A percentile compares a stretch with the other conserved stretches of the same genome.
These are phyloP conservation scores for Jamesozyma spencerorum DNA, from an alignment of 805 yeast species.

Conservation along the genomic window DNA sequence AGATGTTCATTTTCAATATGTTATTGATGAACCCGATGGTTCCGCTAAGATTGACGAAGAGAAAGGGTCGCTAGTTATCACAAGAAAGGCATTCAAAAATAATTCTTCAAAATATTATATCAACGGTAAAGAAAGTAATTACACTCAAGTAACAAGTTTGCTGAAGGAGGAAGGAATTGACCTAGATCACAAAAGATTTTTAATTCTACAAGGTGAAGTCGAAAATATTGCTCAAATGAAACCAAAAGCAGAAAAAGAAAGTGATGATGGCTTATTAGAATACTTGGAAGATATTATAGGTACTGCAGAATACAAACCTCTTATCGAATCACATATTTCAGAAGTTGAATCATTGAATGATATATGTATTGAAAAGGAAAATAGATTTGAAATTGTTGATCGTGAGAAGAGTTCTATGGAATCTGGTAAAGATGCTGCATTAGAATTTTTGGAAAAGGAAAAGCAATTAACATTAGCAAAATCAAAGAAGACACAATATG, in stretches of 20 bases:
- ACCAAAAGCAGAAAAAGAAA: conserved; percentile 86
- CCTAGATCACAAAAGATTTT: conserved; percentile 85
- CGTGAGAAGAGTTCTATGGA: conserved; percentile 63
- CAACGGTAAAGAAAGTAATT: conserved; percentile 59
- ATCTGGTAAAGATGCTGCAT: conserved; percentile 54
- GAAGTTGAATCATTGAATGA: conserved; percentile 72
- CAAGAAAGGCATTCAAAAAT: conserved; percentile 70
- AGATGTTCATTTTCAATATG: conserved; percentile 79
- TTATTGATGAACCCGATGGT: conserved; percentile 48
- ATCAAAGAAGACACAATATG: conserved; percentile 49
- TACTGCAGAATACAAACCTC: conserved; percentile 70
- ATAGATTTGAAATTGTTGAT: conserved; percentile 69
- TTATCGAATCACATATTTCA: conserved; percentile 55
- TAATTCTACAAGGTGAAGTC: conserved; percentile 95
- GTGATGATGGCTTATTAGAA: conserved; percentile 89
- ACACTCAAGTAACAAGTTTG: conserved; percentile 66
- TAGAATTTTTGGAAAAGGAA: conserved; percentile 55
- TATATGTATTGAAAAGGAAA: conserved; percentile 69
- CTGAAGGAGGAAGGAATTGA: conserved; percentile 82
- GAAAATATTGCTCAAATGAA: conserved; percentile 98
- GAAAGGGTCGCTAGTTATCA: conserved; percentile 52
- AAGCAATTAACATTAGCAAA: conserved; percentile 46
- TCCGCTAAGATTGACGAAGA: conserved; percentile 40
- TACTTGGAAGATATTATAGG: conserved; percentile 96
- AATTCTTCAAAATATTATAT: conserved; percentile 73